phyloP scores from a whole-genome alignment of 2,329 filamentous ascomycete species.

The Clarireedia homoeocarpa region DNA sequence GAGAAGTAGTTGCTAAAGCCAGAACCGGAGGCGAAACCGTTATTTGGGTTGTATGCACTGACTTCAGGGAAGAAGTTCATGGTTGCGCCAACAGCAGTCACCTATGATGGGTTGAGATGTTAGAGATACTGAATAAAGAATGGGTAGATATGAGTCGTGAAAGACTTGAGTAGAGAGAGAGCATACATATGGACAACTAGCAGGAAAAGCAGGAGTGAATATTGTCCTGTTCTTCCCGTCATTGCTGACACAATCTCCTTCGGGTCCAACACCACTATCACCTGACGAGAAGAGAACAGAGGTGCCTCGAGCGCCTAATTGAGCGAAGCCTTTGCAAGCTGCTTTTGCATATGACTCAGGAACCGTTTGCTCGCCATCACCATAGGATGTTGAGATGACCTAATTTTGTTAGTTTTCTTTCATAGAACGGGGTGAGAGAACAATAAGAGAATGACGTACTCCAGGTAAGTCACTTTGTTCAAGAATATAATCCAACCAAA shows the following conservation, averaged over 20 bases:
- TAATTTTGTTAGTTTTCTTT: conserved; percentile 17
- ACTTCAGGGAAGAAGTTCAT: conserved; percentile 29
- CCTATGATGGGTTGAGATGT: conserved; percentile 16
- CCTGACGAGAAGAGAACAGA: conserved; percentile 44
- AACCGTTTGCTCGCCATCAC: conserved; percentile 49
- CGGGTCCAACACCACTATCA: conserved; percentile 40
- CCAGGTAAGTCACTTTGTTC: conserved; percentile 7
- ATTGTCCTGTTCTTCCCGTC: conserved; percentile 46
- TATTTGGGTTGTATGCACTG: conserved; percentile 30
- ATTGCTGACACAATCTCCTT: conserved; percentile 40
- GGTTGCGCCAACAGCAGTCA: conserved; percentile 54
- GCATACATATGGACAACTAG: conserved; percentile 31
- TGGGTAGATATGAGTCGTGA: too few species aligned
- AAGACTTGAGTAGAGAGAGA: too few species aligned
- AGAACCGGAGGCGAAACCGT: conserved; percentile 34
- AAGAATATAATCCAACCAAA: conserved; percentile 44
- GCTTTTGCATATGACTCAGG: conserved; percentile 42
- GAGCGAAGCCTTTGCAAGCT: conserved; percentile 45
- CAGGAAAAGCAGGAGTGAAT: conserved; percentile 49
- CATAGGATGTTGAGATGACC: conserved; percentile 49
- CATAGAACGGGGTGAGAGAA: neutral
- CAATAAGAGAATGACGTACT: conserved; percentile 32
- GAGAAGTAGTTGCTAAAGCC: conserved; percentile 45
- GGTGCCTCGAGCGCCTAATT: conserved; percentile 45
- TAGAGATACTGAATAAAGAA: too few species aligned